Percentiles rank a stretch among this genome's conserved stretches.
Conservation (phyloP, 2,329 filamentous ascomycete species). For the Pseudogymnoascus pannorum region DNA sequence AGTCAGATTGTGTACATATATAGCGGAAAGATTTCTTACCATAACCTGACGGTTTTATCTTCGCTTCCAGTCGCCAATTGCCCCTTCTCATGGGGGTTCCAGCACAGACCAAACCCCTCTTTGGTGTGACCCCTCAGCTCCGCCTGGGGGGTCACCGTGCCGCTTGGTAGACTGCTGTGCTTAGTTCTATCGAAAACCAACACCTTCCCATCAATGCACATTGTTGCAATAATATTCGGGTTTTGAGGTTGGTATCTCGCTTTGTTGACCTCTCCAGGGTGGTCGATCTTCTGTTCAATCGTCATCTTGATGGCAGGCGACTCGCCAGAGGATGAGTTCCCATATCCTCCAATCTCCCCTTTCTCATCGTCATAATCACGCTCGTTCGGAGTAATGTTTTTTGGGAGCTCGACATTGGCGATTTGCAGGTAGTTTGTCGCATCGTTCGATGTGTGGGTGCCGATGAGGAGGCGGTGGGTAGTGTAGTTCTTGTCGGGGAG, state of each 20-base stretch:
- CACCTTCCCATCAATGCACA: slow-evolving; percentile 79
- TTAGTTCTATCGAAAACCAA: slow-evolving; percentile 96
- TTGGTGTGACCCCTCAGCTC: slow-evolving; percentile 76
- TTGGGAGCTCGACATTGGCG: slow-evolving; percentile 87
- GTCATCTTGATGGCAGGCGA: slow-evolving; percentile 74
- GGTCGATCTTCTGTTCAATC: slow-evolving; percentile 91
- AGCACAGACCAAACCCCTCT: slow-evolving; percentile 88
- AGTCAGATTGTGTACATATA: slow-evolving; percentile 12
- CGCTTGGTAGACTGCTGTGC: slow-evolving; percentile 71
- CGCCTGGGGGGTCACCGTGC: slow-evolving; percentile 71
- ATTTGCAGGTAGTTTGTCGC: slow-evolving; percentile 90
- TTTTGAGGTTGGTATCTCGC: slow-evolving; percentile 97
- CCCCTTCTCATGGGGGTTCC: slow-evolving; percentile 79
- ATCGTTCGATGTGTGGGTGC: slow-evolving; percentile 85
- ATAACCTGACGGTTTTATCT: slow-evolving; percentile 84
- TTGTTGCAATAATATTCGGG: slow-evolving; percentile 89
- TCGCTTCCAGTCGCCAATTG: slow-evolving; percentile 85
- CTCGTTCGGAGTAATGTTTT: slow-evolving; percentile 63
- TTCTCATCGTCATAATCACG: slow-evolving; percentile 86
- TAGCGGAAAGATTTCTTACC: slow-evolving; percentile 45
- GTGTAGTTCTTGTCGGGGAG: slow-evolving; percentile 80
- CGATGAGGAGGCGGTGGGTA: slow-evolving; percentile 81
- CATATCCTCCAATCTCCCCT: slow-evolving; percentile 91
- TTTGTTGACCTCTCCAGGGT: slow-evolving; percentile 96
- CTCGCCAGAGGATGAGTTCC: slow-evolving; percentile 59